Evolutionary conservation across 805 yeast genomes (phyloP).

Genomic region (Candida parachauliodes): DNA sequence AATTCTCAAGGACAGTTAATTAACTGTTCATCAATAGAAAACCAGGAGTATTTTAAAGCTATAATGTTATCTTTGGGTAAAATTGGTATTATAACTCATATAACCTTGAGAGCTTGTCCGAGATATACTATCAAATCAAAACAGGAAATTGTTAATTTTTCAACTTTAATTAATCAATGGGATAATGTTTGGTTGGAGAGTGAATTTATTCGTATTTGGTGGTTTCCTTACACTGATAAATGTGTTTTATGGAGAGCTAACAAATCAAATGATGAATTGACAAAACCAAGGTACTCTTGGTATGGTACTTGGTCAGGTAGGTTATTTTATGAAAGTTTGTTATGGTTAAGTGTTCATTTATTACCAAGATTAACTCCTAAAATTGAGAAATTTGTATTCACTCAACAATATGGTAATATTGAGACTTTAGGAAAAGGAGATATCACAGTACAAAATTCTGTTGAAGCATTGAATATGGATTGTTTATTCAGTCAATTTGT

Average conservation of each 20-base stretch:
- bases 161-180: slow-evolving; percentile 68
- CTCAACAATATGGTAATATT: slow-evolving; percentile 74
- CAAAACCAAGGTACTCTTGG: slow-evolving; percentile 72
- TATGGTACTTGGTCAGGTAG: slow-evolving; percentile 82
- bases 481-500: slow-evolving; percentile 92
- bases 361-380: slow-evolving; percentile 76
- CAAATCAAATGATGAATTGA: slow-evolving; percentile 62
- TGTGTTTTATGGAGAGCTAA: slow-evolving; percentile 90
- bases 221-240: slow-evolving; percentile 90
- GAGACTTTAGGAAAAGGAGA: slow-evolving; percentile 63
- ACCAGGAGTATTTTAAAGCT: slow-evolving; percentile 69
- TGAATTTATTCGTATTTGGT: slow-evolving; percentile 94
- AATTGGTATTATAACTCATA: slow-evolving; percentile 83
- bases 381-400: slow-evolving; percentile 81
- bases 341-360: slow-evolving; percentile 75
- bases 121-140: slow-evolving; percentile 73
- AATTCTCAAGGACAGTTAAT: slow-evolving; percentile 73
- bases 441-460: slow-evolving; percentile 72
- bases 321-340: slow-evolving; percentile 68
- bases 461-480: slow-evolving; percentile 90
- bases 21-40: slow-evolving; percentile 61
- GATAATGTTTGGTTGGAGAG: slow-evolving; percentile 79
- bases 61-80: slow-evolving; percentile 85
- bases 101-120: slow-evolving; percentile 82
- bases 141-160: slow-evolving; percentile 79